Percentiles rank a stretch among this genome's conserved stretches.
Evolutionary conservation across 2,329 filamentous ascomycete genomes (phyloP).

Genomic region (Aureobasidium subglaciale): DNA sequence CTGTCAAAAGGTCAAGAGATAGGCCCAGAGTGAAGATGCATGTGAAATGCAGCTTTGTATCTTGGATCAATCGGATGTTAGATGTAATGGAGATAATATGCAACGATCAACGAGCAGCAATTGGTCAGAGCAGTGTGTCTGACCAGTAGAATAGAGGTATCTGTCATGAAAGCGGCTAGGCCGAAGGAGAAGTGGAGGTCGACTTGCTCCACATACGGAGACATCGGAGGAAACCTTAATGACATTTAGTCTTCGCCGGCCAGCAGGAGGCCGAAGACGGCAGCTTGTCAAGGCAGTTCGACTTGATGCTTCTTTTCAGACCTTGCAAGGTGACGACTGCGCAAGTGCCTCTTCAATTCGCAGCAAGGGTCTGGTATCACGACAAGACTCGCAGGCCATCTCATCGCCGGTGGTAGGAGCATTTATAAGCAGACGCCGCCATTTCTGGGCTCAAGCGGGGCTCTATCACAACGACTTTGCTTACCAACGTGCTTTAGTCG

Average conservation of each 20-base stretch:
- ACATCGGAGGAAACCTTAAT: constrained; percentile 9
- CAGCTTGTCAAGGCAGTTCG: not conserved
- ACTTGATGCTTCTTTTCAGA: not conserved
- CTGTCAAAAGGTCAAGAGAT: not conserved
- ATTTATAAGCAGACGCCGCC: constrained; percentile 8
- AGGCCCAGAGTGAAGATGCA: not conserved
- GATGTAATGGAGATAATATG: too few species aligned
- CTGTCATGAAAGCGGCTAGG: not conserved
- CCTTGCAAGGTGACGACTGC: not conserved
- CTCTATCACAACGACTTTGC: not conserved
- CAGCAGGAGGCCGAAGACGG: not conserved
- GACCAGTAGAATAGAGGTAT: constrained; percentile 1
- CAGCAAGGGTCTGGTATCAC: not conserved
- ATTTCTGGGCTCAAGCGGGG: constrained; percentile 5
- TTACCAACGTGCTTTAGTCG: not conserved
- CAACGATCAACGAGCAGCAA: not conserved
- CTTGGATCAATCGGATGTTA: too few species aligned
- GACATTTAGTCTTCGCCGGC: not conserved
- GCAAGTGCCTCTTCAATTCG: not conserved
- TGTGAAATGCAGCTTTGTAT: not conserved
- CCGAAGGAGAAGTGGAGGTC: not conserved
- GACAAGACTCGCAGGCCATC: not conserved
- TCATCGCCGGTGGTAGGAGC: not conserved
- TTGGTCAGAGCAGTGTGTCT: not conserved
- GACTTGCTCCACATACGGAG: constrained; percentile 3